Evolutionary conservation across 78 protist species (phyloP).

Genomic region (Protostelium mycophagum): DNA sequence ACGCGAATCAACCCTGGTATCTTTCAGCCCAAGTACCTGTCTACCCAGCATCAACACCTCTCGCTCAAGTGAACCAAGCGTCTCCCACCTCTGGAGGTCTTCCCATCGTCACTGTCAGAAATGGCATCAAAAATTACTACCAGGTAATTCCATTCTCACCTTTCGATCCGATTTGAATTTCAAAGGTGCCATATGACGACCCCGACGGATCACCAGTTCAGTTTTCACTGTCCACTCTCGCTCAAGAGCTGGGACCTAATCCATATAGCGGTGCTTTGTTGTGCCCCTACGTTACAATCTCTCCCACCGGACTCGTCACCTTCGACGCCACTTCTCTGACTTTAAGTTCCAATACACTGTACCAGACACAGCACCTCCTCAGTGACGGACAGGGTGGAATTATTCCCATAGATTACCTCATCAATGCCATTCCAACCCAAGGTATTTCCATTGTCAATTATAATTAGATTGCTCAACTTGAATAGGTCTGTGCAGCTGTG

Average conservation of each 20-base stretch:
- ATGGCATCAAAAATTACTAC: not conserved
- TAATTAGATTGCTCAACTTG: too few relatives aligned
- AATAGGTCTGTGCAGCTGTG: not conserved
- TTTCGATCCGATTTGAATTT: not conserved
- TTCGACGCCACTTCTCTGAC: not conserved
- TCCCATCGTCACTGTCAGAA: not conserved
- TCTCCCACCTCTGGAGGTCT: not conserved
- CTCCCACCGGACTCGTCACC: not conserved
- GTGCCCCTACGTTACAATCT: not conserved
- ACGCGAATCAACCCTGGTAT: not conserved
- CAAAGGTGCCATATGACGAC: not conserved
- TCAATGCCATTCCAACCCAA: not conserved
- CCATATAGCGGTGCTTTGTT: not conserved
- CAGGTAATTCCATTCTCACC: not conserved
- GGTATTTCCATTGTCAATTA: too few relatives aligned
- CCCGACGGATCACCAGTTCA: not conserved
- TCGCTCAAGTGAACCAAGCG: not conserved
- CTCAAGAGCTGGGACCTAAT: not conserved
- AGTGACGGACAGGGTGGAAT: not conserved
- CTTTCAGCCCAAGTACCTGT: not conserved
- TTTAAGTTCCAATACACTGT: not conserved
- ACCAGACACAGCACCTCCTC: not conserved
- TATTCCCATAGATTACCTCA: not conserved
- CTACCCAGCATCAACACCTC: not conserved
- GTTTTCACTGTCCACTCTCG: not conserved